Percentiles rank a stretch among this genome's conserved stretches.
phyloP scores from a whole-genome alignment of 177 flowering plant genomes.

The Vitis hybrid region DNA sequence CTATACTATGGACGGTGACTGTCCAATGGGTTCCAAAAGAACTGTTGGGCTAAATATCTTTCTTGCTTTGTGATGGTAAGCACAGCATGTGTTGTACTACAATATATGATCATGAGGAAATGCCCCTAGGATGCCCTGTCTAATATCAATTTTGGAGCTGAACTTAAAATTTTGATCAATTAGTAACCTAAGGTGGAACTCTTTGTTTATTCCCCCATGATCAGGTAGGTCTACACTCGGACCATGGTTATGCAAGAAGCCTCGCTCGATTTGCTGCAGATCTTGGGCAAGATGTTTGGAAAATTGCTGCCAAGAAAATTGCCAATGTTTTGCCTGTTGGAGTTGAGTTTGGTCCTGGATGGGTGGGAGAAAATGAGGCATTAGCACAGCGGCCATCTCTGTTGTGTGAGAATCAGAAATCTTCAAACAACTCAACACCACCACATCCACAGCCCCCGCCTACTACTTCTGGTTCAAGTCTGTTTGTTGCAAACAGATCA shows the following conservation, averaged over 20 bases:
- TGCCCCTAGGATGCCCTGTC: no score
- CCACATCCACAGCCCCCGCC: conserved; percentile 20
- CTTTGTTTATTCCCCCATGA: neutral
- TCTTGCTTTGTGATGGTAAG: no score
- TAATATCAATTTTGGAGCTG: no score
- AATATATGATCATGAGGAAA: no score
- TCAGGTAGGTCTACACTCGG: conserved; percentile 62
- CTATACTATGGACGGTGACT: no score
- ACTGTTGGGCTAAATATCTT: no score
- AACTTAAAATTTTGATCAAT: neutral
- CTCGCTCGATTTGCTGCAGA: conserved; percentile 68
- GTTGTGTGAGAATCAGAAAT: conserved; percentile 24
- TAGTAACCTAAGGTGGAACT: neutral
- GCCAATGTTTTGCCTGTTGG: conserved; percentile 56
- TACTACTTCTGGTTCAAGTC: conserved; percentile 13
- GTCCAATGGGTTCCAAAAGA: no score
- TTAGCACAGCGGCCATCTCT: conserved; percentile 9
- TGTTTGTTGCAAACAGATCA: conserved; percentile 15
- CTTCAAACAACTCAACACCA: conserved; percentile 2
- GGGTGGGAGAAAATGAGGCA: conserved; percentile 61
- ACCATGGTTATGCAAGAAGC: conserved; percentile 75
- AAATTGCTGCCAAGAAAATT: conserved; percentile 66
- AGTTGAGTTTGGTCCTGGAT: conserved; percentile 69
- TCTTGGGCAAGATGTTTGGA: conserved; percentile 71
- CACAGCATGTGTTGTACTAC: no score